Percentiles rank a stretch among this genome's conserved stretches.
Conservation (phyloP, 83 land plant genomes). For the Isoetes engelmannii region DNA sequence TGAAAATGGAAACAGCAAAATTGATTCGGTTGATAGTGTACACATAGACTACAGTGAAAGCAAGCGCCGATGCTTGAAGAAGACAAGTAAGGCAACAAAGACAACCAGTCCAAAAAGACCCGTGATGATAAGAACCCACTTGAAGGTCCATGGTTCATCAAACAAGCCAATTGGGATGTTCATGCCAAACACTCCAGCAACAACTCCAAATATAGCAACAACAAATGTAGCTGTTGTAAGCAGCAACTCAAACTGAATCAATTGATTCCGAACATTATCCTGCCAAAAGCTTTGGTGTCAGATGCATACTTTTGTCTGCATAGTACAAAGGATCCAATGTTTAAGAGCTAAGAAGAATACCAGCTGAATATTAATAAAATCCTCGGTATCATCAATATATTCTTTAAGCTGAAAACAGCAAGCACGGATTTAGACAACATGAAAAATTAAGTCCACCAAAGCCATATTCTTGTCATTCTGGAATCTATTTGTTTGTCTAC, state of each 20-base stretch:
- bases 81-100: conserved; percentile 34
- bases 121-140: conserved; percentile 30
- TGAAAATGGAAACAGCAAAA: too few relatives aligned
- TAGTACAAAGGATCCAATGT: background rate
- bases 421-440: background rate
- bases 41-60: conserved; percentile 28
- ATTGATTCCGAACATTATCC: conserved; percentile 64
- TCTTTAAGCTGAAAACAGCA: conserved; percentile 67
- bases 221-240: conserved; percentile 53
- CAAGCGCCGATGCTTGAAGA: conserved; percentile 40
- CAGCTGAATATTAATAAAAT: conserved; percentile 90
- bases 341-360: conserved; percentile 23
- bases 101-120: conserved; percentile 24
- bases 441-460: background rate
- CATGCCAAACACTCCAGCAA: conserved; percentile 58
- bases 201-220: conserved; percentile 48
- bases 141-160: conserved; percentile 34
- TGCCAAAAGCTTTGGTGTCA: conserved; percentile 16
- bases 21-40: background rate
- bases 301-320: background rate
- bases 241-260: conserved; percentile 57
- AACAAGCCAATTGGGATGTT: conserved; percentile 39
- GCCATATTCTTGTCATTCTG: too few relatives aligned
- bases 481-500: too few relatives aligned
- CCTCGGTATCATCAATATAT: conserved; percentile 91